Base-by-base conservation (phyloP, 129 eudicot genomes). In the Solidago caesia region DNA sequence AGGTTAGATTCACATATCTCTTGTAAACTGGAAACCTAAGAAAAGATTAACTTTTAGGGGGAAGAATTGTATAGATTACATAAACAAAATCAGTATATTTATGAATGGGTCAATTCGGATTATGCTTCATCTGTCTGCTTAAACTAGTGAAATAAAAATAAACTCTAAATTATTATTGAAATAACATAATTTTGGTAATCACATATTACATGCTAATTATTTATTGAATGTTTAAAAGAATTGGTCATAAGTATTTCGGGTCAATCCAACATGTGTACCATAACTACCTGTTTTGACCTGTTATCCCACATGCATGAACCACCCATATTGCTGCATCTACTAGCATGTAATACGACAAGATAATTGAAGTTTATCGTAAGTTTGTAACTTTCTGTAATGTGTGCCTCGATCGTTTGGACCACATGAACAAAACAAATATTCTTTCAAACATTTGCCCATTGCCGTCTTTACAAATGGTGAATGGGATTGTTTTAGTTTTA, bases 1-100 rank as follows among this genome's bases (percentile, higher is more conserved):
- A 91, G 97, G 97, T 90, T 59, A 15, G 63, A 51, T 75, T 80
- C 46, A 56, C 61, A 13, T 45, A 13, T 76, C 48, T 70, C n/a
- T 80, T 68, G 53, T n/a, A 56, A 21, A 21, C 21, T 21, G 21
- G 21, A 21, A 21, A 41, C 42, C 5, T 16, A 14, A 41, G 21
- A 69, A 65, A 71, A 43, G 7, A 2, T 10, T 8, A 47, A 46
- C 6, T 62, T 49, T 68, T 60, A 45, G 6, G 44, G 16, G 58
- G 25, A 57, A 16, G 48, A 51, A 39, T 47, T 64, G 49, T 29
- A 39, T 16, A 27, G 21, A 47, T 47, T 62, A 70, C 61, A 63
- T 48, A 39, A 61, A 62, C 63, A n/a, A 71, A 16, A n/a, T 14
- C 8, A n/a, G 2, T 70, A 52, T 69, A n/a, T 7, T 58, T 58